A percentile compares a stretch with the other conserved stretches of the same genome.
These are phyloP conservation scores for Diutina rugosa DNA, from an alignment of 1,139 yeast genomes.

Conservation along the genomic window DNA sequence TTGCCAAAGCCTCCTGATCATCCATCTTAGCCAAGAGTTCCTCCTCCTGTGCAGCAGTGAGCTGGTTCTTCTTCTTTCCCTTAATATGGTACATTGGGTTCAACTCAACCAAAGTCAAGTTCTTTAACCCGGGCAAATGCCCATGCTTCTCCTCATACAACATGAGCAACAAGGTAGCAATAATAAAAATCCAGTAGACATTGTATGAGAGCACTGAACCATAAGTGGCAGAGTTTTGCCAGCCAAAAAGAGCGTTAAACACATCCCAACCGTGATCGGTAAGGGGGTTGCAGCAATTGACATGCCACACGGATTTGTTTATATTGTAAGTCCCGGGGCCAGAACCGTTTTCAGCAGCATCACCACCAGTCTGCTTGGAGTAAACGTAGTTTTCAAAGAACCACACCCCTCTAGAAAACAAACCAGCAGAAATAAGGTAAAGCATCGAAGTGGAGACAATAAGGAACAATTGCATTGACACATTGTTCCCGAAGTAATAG, in stretches of 20 bases:
- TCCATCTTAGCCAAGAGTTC: conserved; percentile 36
- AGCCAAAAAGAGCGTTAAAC: conserved; percentile 74
- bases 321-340: conserved; percentile 91
- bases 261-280: conserved; percentile 88
- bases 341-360: conserved; percentile 77
- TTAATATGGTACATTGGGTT: conserved; percentile 66
- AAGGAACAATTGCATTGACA: conserved; percentile 72
- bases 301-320: conserved; percentile 72
- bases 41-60: conserved; percentile 39
- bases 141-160: conserved; percentile 58
- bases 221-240: conserved; percentile 88
- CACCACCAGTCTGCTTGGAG: conserved; percentile 64
- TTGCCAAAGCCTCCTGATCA: conserved; percentile 6
- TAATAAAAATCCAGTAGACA: conserved; percentile 64
- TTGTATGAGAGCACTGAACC: conserved; percentile 80
- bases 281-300: conserved; percentile 88
- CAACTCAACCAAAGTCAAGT: conserved; percentile 37
- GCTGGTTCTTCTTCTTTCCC: conserved; percentile 49
- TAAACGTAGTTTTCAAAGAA: conserved; percentile 57
- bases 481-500: conserved; percentile 63
- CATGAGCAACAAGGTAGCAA: conserved; percentile 43
- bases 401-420: conserved; percentile 88
- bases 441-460: conserved; percentile 70
- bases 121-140: conserved; percentile 47
- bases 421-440: conserved; percentile 78